These are phyloP conservation scores for Pleurostoma richardsiae DNA, from an alignment of 2,329 filamentous ascomycete species.

Conservation along the genomic window DNA sequence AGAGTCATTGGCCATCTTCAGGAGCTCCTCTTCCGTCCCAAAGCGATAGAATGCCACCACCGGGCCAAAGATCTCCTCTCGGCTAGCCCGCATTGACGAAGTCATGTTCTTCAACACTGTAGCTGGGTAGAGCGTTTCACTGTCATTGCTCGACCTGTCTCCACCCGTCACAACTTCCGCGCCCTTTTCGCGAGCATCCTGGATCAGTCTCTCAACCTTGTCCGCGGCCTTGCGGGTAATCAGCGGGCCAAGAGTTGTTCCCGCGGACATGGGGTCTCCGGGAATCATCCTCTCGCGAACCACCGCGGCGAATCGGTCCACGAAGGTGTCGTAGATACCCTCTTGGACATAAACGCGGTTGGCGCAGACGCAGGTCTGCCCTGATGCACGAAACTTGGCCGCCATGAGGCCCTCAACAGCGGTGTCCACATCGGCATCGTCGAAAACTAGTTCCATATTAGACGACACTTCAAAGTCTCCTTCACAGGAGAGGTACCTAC, in stretches of 20 bases:
- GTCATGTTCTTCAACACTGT: slow-evolving; percentile 88
- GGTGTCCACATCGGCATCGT: slow-evolving; percentile 82
- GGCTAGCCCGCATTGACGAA: slow-evolving; percentile 74
- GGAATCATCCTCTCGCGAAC: slow-evolving; percentile 73
- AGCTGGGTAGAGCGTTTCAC: slow-evolving; percentile 81
- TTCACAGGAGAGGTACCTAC: too few relatives aligned
- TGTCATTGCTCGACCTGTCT: slow-evolving; percentile 66
- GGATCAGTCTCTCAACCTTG: slow-evolving; percentile 77
- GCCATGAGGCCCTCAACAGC: slow-evolving; percentile 79
- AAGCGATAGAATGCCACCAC: slow-evolving; percentile 89
- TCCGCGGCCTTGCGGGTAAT: slow-evolving; percentile 78
- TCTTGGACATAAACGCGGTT: slow-evolving; percentile 79
- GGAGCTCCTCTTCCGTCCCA: slow-evolving; percentile 81
- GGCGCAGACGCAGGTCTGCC: slow-evolving; percentile 91
- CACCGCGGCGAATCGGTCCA: slow-evolving; percentile 62
- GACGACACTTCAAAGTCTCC: too few relatives aligned
- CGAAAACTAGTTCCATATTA: slow-evolving; percentile 56
- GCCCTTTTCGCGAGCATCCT: slow-evolving; percentile 73
- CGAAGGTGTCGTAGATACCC: slow-evolving; percentile 73
- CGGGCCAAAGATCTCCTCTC: slow-evolving; percentile 93
- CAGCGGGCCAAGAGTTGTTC: slow-evolving; percentile 72
- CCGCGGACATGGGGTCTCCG: slow-evolving; percentile 62
- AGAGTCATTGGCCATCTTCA: slow-evolving; percentile 73
- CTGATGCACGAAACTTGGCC: slow-evolving; percentile 89
- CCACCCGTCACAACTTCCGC: slow-evolving; percentile 73